phyloP scores from a whole-genome alignment of 371 early-diverging fungal genomes.

The Dentiscutata heterogama region DNA sequence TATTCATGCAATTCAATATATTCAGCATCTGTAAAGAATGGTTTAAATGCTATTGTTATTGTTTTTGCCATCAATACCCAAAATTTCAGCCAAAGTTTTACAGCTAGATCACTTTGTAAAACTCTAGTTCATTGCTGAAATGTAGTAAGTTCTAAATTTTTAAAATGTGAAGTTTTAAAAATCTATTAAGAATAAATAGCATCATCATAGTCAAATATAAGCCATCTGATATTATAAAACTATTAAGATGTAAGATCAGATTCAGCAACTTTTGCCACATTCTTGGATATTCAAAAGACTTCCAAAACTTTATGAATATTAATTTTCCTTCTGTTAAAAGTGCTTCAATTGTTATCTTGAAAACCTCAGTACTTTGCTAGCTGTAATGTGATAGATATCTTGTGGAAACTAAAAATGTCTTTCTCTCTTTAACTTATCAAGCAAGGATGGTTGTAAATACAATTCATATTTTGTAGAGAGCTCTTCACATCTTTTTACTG shows the following conservation, averaged over 20 bases:
- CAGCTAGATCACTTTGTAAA: neutral
- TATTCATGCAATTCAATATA: neutral
- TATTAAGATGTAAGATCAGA: neutral
- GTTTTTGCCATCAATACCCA: constrained; percentile 3
- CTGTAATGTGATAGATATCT: neutral
- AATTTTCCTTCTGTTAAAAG: neutral
- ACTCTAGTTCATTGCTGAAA: neutral
- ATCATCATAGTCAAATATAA: neutral
- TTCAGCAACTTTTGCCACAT: neutral
- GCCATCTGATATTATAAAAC: neutral
- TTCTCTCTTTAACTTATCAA: neutral
- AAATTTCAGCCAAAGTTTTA: neutral
- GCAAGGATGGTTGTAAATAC: neutral
- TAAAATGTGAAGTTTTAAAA: neutral
- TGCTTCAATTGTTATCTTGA: neutral
- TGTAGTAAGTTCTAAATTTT: neutral
- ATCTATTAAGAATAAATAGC: neutral
- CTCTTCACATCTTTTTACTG: neutral
- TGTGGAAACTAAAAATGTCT: constrained; percentile 1
- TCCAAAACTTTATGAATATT: neutral
- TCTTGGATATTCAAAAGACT: constrained; percentile 5
- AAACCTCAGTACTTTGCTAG: neutral
- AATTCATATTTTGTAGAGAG: neutral
- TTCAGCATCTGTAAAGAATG: constrained; percentile 5
- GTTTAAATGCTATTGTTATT: neutral